Evolutionary conservation across 116 monocot species (phyloP), one percentile per base, ranked within the genome.

Genomic region (Phalaenopsis hybrid): DNA sequence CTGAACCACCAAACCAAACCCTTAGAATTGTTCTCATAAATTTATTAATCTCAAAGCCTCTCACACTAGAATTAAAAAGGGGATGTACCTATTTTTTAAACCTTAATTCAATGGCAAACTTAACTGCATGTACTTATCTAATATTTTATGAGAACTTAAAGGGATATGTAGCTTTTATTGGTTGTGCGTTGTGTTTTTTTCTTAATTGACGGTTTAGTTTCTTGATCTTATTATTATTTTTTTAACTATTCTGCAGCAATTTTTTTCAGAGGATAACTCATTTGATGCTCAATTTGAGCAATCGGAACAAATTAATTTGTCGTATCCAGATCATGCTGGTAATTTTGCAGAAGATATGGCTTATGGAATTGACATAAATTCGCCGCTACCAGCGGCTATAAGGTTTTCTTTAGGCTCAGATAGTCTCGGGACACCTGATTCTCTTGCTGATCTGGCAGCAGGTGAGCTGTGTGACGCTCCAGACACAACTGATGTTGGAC

Each of bases 371-470:
- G 82, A 89, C 84, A 75, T 90, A 46, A 75, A 16, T 45, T 75
- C 75, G n/a, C 75, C 16, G n/a, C 41, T 75, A 18, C 45, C 8
- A 5, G 75, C 44, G 45, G 45, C 44, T 75, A 46, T n/a, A 75
- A 78, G 76, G 23, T 88, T 89, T 81, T 78, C 88, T 48, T 82
- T 91, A 28, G 91, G 82, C 12, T 81, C 90, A 6, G 88, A 90
- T 74, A 81, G 76, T 83, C 81, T 88, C 51, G 82, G 90, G 6
- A 83, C 87, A 75, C 87, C 91, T 82, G 51, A 80, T 67, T 82
- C 79, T 33, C 31, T 28, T 68, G 80, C 67, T 46, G 15, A 21
- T 46, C 18, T 46, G 2, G 46, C 20, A 15, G 72, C 11, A 16
- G 72, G 72, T 37, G 72, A 37, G 72, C 72, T 72, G 10, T 72